Evolutionary conservation across 2,329 filamentous ascomycete species (phyloP).

Genomic region (Penicillium sp.): DNA sequence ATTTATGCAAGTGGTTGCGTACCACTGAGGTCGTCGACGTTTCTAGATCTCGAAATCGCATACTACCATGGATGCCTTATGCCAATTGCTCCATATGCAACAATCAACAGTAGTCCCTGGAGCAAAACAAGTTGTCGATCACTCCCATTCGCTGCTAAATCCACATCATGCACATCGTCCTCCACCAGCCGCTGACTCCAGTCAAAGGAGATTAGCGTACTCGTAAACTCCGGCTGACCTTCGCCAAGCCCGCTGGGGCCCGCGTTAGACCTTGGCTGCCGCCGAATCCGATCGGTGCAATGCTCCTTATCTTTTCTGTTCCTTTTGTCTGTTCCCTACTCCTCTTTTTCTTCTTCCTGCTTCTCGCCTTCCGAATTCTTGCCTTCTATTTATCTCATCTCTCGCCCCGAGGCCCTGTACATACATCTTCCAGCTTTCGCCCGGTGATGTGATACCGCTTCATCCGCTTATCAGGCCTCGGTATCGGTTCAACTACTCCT

Average conservation of each 20-base stretch:
- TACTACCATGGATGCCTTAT: too few species aligned
- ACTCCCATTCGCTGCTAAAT: not conserved
- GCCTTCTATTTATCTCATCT: not conserved
- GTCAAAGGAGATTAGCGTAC: not conserved
- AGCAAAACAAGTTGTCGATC: not conserved
- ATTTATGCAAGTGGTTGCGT: not conserved
- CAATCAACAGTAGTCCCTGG: too few species aligned
- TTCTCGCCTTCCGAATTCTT: not conserved
- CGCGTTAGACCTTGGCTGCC: not conserved
- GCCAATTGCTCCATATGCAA: not conserved
- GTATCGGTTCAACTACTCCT: constrained; percentile 11
- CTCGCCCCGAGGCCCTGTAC: not conserved
- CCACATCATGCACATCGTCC: not conserved
- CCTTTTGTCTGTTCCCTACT: not conserved
- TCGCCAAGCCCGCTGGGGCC: constrained; percentile 3
- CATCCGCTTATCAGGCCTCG: constrained; percentile 11
- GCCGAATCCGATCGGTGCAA: constrained; percentile 9
- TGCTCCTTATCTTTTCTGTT: not conserved
- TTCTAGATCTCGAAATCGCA: not conserved
- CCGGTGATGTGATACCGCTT: constrained; percentile 11
- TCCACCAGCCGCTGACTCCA: not conserved
- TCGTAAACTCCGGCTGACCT: constrained; percentile 9
- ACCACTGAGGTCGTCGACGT: not conserved
- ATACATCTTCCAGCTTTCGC: not conserved
- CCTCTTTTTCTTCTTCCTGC: not conserved